Conservation (phyloP, 495 filamentous ascomycete species). For the Penicillium roqueforti region DNA sequence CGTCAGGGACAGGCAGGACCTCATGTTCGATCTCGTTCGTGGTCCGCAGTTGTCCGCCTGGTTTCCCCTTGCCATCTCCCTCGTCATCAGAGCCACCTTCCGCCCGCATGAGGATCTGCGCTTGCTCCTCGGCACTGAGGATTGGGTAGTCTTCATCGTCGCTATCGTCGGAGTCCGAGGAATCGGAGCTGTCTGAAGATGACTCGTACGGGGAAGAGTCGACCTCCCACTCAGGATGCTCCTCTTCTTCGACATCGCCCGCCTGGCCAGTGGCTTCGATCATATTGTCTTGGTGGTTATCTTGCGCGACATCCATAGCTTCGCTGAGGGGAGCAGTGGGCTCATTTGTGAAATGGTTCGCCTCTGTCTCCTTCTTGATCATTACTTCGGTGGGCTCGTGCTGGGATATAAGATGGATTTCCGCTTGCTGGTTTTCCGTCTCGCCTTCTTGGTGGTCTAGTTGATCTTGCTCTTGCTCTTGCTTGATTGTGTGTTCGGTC, state of each 20-base stretch:
- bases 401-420: neutral
- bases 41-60: slow-evolving; percentile 53
- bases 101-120: slow-evolving; percentile 72
- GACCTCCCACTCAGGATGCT: slow-evolving; percentile 67
- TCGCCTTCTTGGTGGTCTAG: neutral
- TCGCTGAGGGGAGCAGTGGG: slow-evolving; percentile 12
- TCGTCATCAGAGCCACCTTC: slow-evolving; percentile 71
- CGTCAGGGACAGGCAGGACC: slow-evolving; percentile 64
- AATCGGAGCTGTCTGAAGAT: slow-evolving; percentile 50
- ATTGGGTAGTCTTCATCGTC: slow-evolving; percentile 70
- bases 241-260: slow-evolving; percentile 49
- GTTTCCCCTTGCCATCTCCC: slow-evolving; percentile 48
- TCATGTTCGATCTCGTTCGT: slow-evolving; percentile 70
- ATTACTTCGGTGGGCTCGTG: neutral
- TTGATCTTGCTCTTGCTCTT: slow-evolving; percentile 9
- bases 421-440: neutral
- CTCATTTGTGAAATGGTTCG: neutral
- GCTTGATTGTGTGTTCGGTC: slow-evolving; percentile 8
- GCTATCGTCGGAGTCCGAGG: slow-evolving; percentile 54
- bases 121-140: slow-evolving; percentile 72
- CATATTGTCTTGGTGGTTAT: slow-evolving; percentile 9
- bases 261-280: slow-evolving; percentile 5
- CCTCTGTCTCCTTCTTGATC: slow-evolving; percentile 8
- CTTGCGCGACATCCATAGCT: slow-evolving; percentile 34
- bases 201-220: slow-evolving; percentile 61